A percentile compares a stretch with the other conserved stretches of the same genome.
Conservation (phyloP, 1,284 basidiomycete species). For the Ceratobasidium theobromae region DNA sequence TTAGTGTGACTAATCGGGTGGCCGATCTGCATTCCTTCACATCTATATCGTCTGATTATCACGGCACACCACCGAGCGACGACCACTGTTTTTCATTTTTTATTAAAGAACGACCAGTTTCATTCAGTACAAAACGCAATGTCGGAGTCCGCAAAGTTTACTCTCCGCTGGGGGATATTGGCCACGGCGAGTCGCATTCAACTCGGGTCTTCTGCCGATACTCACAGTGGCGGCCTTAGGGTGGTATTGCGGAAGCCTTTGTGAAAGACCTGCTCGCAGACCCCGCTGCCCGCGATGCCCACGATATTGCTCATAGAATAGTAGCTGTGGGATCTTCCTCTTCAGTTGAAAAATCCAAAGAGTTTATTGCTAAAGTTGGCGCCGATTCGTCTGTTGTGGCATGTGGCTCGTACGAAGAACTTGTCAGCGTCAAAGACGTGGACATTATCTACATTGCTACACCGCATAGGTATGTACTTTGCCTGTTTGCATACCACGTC, state of each 20-base stretch:
- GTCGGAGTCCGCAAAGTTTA: slow-evolving; percentile 16
- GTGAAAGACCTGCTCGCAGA: slow-evolving; percentile 38
- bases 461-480: slow-evolving; percentile 18
- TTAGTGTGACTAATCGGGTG: background rate
- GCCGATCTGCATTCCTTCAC: background rate
- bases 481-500: slow-evolving; percentile 1
- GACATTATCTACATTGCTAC: slow-evolving; percentile 78
- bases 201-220: background rate
- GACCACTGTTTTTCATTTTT: too few species aligned
- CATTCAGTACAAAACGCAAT: background rate
- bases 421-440: slow-evolving; percentile 72
- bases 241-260: slow-evolving; percentile 38
- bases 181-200: slow-evolving; percentile 29
- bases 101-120: too few species aligned
- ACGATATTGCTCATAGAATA: slow-evolving; percentile 76
- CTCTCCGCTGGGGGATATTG: slow-evolving; percentile 36
- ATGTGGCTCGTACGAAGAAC: slow-evolving; percentile 75
- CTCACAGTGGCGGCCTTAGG: background rate
- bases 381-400: slow-evolving; percentile 61
- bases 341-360: slow-evolving; percentile 64
- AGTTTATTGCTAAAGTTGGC: slow-evolving; percentile 54
- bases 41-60: slow-evolving; percentile 6
- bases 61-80: background rate
- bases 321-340: slow-evolving; percentile 76
- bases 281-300: slow-evolving; percentile 52